Conservation (phyloP, 2,329 filamentous ascomycete species). For the Arthrinium phaeospermum region DNA sequence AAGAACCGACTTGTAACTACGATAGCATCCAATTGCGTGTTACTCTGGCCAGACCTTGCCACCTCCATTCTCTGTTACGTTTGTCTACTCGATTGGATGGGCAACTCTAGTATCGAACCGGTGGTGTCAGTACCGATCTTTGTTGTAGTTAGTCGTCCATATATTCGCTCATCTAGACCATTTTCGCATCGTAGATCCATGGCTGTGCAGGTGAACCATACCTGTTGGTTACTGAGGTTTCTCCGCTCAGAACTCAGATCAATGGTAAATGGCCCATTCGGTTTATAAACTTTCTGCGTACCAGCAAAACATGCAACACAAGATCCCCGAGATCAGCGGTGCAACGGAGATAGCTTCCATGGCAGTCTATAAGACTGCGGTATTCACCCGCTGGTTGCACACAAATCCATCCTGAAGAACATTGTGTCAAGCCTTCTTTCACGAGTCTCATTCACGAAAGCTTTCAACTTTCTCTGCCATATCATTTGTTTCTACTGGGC, state of each 20-base stretch:
- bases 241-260: background rate
- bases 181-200: no score
- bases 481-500: background rate
- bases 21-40: background rate
- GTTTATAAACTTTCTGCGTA: background rate
- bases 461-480: background rate
- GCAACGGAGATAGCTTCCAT: background rate
- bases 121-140: background rate
- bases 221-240: background rate
- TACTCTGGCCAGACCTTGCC: no score
- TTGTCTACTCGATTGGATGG: background rate
- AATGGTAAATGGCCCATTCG: fast-evolving
- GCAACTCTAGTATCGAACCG: background rate
- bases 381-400: fast-evolving
- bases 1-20: background rate
- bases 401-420: background rate
- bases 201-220: background rate
- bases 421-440: background rate
- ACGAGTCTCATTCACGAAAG: background rate
- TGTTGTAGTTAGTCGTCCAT: background rate
- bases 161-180: background rate
- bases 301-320: background rate
- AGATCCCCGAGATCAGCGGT: background rate
- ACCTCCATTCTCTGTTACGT: background rate
- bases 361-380: background rate